Percentiles rank a stretch among this genome's conserved stretches.
These are phyloP conservation scores for Clohesyomyces aquaticus DNA, from an alignment of 495 filamentous ascomycete genomes.

Conservation along the genomic window DNA sequence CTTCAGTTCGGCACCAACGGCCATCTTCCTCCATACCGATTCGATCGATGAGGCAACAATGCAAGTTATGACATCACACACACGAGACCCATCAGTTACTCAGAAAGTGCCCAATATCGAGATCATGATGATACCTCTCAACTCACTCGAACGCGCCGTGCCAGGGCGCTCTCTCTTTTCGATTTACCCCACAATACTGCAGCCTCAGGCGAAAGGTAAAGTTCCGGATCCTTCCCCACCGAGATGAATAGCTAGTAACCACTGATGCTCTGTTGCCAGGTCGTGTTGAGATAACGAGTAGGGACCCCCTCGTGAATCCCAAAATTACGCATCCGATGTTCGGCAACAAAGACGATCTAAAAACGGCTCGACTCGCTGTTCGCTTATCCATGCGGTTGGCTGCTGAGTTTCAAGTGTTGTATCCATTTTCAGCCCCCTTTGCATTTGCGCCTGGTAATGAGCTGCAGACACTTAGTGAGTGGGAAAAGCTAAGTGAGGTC, in stretches of 20 bases:
- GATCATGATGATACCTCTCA: slow-evolving; percentile 27
- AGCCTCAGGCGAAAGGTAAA: slow-evolving; percentile 27
- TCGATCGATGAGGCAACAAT: slow-evolving; percentile 26
- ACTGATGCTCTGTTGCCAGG: slow-evolving; percentile 18
- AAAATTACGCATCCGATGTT: slow-evolving; percentile 32
- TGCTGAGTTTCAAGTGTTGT: slow-evolving; percentile 24
- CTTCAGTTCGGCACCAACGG: slow-evolving; percentile 24
- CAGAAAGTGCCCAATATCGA: slow-evolving; percentile 19
- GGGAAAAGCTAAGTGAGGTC: slow-evolving; percentile 19
- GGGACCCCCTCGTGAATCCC: slow-evolving; percentile 26
- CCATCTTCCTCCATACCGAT: slow-evolving; percentile 28
- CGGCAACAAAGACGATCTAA: slow-evolving; percentile 24
- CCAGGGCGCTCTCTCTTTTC: slow-evolving; percentile 30
- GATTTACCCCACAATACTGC: slow-evolving; percentile 27
- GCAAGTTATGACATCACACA: slow-evolving; percentile 21
- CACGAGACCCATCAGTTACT: slow-evolving; percentile 15
- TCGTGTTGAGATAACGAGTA: slow-evolving; percentile 28
- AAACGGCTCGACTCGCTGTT: slow-evolving; percentile 24
- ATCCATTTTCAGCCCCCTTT: slow-evolving; percentile 28
- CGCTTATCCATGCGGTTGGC: slow-evolving; percentile 29
- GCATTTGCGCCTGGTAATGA: slow-evolving; percentile 31
- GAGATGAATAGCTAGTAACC: slow-evolving; percentile 3
- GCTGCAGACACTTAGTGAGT: slow-evolving; percentile 21
- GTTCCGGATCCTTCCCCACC: slow-evolving; percentile 4
- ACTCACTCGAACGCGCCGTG: slow-evolving; percentile 25